A percentile compares a stretch with the other conserved stretches of the same genome.
Conservation (phyloP, 2,329 filamentous ascomycete species). For the Penicillium psychrosexuale region DNA sequence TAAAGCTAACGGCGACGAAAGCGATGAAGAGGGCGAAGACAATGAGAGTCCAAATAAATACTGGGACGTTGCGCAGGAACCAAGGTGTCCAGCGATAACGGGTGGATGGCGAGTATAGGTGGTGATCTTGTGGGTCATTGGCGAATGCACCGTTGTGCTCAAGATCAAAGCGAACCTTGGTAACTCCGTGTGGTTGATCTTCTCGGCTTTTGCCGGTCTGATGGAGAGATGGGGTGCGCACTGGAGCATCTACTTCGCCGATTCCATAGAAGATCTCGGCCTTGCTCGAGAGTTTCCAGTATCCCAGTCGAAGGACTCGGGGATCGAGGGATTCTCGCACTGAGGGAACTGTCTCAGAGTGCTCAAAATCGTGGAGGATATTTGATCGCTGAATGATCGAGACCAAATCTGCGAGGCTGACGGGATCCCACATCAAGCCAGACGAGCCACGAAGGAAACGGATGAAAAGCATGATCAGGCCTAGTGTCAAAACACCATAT, state of each 20-base stretch:
- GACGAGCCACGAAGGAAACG: conserved; percentile 66
- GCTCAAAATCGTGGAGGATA: conserved; percentile 67
- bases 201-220: conserved; percentile 30
- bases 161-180: conserved; percentile 33
- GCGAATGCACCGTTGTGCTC: conserved; percentile 39
- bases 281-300: conserved; percentile 71
- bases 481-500: conserved; percentile 65
- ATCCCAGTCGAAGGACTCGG: conserved; percentile 71
- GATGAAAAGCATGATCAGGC: conserved; percentile 57
- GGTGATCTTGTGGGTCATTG: conserved; percentile 49
- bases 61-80: conserved; percentile 65
- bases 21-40: conserved; percentile 63
- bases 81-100: conserved; percentile 71
- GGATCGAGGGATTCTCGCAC: conserved; percentile 51
- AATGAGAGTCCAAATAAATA: conserved; percentile 64
- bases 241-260: conserved; percentile 59
- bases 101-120: conserved; percentile 51
- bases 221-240: conserved; percentile 44
- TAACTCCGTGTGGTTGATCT: conserved; percentile 34
- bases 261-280: conserved; percentile 74
- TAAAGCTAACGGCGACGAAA: conserved; percentile 74
- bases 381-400: conserved; percentile 78
- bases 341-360: conserved; percentile 58
- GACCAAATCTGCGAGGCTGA: conserved; percentile 76
- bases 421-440: conserved; percentile 79